Base-by-base conservation (phyloP, 108 stramenopile genomes). In the Seminavis robusta region DNA sequence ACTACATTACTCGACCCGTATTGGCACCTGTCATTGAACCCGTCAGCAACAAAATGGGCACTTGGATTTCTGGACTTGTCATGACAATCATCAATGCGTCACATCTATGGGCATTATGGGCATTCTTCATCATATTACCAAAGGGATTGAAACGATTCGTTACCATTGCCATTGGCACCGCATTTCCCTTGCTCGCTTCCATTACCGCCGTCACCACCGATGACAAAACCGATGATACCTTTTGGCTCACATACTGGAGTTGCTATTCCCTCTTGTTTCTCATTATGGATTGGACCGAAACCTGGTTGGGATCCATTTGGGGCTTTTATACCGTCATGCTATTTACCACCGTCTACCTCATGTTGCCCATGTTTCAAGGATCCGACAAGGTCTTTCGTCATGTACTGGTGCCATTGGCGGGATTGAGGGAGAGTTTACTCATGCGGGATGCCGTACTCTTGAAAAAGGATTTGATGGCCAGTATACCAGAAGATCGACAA, bases 341-440 rank as follows among this genome's bases (percentile, higher is more conserved):
- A 24, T 61, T 74, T 3, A 46, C 57, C 8, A 73, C 67, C 11
- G 45, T 80, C 4, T 83, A 79, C 37, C 54, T 83, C 9, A 76
- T 79, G 69, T 52, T 83, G 7, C 82, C 82, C 45, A 70, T 83
- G 72, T 79, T 83, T 31, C 41, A 71, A 20, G 82, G 82, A 0
- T 78, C 82, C 8, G 75, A 83, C 4, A 73, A 72, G 10, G 47
- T 80, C n/a, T 83, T 83, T 38, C 74, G 82, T 6, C 67, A 65
- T 16, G 47, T 83, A 9, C 47, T 83, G 32, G 82, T 83, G 0
- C 78, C 82, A 0, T 33, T 83, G 23, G 62, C 77, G n/a, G 81
- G 81, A 11, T 55, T 73, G 24, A 53, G 73, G 33, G 81, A 83
- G 47, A 63, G 68, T 39, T 28, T 83, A 29, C n/a, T 83, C 29